Conservation (phyloP, 345 rosid genomes). For the Triadica sebifera region DNA sequence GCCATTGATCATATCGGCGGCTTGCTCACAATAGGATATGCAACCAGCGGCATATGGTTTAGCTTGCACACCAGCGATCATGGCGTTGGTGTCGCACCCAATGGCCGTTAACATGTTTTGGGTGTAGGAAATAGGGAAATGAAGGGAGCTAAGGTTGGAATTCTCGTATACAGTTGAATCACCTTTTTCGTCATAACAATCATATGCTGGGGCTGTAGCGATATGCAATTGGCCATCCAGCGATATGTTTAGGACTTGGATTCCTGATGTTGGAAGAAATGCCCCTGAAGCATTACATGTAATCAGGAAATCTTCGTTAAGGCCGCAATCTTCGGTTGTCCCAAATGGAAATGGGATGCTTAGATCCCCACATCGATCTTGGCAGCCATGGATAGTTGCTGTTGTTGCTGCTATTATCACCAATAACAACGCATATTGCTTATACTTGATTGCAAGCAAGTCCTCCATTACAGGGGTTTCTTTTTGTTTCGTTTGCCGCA, state of each 20-base stretch:
- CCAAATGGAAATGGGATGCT: slow-evolving; percentile 2
- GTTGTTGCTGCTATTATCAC: background rate
- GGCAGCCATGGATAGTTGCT: background rate
- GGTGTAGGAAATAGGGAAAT: background rate
- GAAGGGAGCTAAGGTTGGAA: background rate
- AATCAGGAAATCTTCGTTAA: background rate
- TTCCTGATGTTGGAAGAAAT: background rate
- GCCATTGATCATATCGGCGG: background rate
- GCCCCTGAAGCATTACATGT: background rate
- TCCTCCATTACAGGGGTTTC: background rate
- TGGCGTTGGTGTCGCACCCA: slow-evolving; percentile 32
- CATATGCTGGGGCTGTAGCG: background rate
- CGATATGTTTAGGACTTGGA: background rate
- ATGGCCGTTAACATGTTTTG: slow-evolving; percentile 25
- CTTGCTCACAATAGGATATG: slow-evolving; percentile 9
- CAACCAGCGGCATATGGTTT: slow-evolving; percentile 12
- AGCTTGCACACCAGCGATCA: background rate
- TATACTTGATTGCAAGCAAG: background rate
- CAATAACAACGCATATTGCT: background rate
- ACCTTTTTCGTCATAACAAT: background rate
- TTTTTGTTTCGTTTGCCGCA: no score
- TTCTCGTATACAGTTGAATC: background rate
- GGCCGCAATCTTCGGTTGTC: background rate
- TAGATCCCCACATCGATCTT: background rate
- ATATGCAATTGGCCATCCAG: background rate